Base-by-base conservation (phyloP, 208 protist species). In the Acanthamoeba sp. region DNA sequence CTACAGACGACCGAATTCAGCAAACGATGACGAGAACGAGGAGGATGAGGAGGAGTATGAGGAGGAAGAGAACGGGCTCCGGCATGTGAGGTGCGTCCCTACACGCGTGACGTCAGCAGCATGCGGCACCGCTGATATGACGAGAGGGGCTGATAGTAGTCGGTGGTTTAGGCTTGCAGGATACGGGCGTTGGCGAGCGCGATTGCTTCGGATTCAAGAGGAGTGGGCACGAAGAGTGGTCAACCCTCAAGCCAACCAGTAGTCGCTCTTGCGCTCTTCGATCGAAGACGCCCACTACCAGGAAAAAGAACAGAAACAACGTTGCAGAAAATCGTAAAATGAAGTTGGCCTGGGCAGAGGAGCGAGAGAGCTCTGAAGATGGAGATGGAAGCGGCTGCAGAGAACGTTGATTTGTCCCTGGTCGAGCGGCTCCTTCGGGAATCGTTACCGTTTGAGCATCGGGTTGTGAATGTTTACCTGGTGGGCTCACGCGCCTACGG, bases 381-480 rank as follows among this genome's bases (percentile, higher is more conserved):
- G 45, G 45, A 48, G 45, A 50, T 50, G 45, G 45, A 50, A 0
- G 45, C 9, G 18, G 12, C 45, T 50, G 12, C 27, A 0, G n/a
- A 66, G 59, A 22, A 0, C 1, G 69, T 78, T 2, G 69, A 78
- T 78, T 42, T 78, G 34, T 4, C 69, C 7, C 34, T 85, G 0
- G 76, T 85, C 12, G 76, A 85, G 42, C 45, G 48, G 76, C 76
- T 50, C 42, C 76, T 85, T 12, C 42, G 27, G 2, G 42, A 52
- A 9, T 2, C 48, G 2, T 45, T 85, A n/a, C 42, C 42, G 27
- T 85, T 38, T 36, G n/a, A 9, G 76, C 76, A 85, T 36, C 38
- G 45, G 4, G 76, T 85, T 5, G 76, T 85, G 38, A 91, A 91
- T 16, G 55, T n/a, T 22, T 91, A 91, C 59, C 55, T 91, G 55